These are phyloP conservation scores for Ogataea nakhonphanomensis DNA, from an alignment of 805 yeast genomes.

Conservation along the genomic window DNA sequence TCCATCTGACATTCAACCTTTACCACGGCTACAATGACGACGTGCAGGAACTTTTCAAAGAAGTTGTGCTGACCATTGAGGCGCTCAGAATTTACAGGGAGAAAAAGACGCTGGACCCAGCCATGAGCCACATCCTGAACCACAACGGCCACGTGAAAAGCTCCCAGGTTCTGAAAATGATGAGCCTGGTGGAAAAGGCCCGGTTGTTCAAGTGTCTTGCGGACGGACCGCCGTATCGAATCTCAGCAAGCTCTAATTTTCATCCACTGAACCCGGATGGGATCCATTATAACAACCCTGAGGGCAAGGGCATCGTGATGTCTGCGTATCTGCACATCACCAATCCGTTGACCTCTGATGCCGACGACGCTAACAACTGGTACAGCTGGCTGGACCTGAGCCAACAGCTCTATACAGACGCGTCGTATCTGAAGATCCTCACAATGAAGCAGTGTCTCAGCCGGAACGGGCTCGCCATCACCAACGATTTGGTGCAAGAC, in stretches of 20 bases:
- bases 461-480: slow-evolving; percentile 24
- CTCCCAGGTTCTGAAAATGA: slow-evolving; percentile 23
- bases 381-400: slow-evolving; percentile 37
- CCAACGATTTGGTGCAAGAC: slow-evolving; percentile 28
- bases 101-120: slow-evolving; percentile 7
- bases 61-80: slow-evolving; percentile 30
- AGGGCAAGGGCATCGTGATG: slow-evolving; percentile 20
- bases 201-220: slow-evolving; percentile 28
- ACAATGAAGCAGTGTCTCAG: slow-evolving; percentile 28
- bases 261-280: slow-evolving; percentile 30
- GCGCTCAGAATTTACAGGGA: slow-evolving; percentile 14
- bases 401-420: slow-evolving; percentile 38
- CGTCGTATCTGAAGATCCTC: slow-evolving; percentile 37
- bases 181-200: slow-evolving; percentile 26
- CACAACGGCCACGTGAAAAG: slow-evolving; percentile 20
- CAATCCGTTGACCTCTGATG: slow-evolving; percentile 20
- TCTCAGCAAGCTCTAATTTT: slow-evolving; percentile 26
- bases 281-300: slow-evolving; percentile 26
- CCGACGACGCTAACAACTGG: slow-evolving; percentile 29
- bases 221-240: slow-evolving; percentile 30
- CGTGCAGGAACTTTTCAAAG: slow-evolving; percentile 32
- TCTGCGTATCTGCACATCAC: slow-evolving; percentile 27
- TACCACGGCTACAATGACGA: slow-evolving; percentile 37
- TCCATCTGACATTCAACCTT: slow-evolving; percentile 25
- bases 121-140: slow-evolving; percentile 18